Evolutionary conservation across 31 red algal genomes (phyloP).

Genomic region (Asparagopsis taxiformis): DNA sequence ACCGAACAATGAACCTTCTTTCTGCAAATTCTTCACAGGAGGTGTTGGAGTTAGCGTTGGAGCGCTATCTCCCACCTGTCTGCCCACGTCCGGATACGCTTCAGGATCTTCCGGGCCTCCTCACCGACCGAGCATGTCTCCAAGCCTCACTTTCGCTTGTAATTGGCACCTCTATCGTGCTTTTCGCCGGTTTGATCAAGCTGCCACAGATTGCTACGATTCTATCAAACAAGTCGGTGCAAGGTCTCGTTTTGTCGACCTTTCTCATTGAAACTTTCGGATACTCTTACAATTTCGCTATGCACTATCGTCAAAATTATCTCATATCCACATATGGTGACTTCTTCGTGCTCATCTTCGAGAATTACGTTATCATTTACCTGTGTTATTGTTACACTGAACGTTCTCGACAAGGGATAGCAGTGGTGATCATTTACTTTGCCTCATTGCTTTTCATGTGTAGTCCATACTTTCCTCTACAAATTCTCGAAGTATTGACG

Average conservation of each 20-base stretch:
- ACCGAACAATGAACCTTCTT: too few relatives aligned
- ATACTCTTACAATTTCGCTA: slow-evolving; percentile 91
- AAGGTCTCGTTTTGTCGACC: slow-evolving; percentile 62
- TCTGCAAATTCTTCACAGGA: too few relatives aligned
- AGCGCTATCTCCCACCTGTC: slow-evolving; percentile 33
- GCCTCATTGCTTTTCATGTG: slow-evolving; percentile 53
- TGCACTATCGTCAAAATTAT: slow-evolving; percentile 76
- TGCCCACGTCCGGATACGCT: slow-evolving; percentile 22
- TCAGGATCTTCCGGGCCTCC: slow-evolving; percentile 6
- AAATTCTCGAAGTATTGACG: slow-evolving; percentile 68
- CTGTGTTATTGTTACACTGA: slow-evolving; percentile 68
- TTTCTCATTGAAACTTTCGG: slow-evolving; percentile 91
- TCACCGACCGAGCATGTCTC: slow-evolving; percentile 38
- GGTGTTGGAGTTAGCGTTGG: too few relatives aligned
- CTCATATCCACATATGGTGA: slow-evolving; percentile 93
- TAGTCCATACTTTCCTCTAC: slow-evolving; percentile 57
- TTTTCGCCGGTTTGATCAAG: slow-evolving; percentile 81
- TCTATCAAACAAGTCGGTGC: slow-evolving; percentile 53
- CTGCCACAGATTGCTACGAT: slow-evolving; percentile 85
- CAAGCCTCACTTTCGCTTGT: slow-evolving; percentile 62
- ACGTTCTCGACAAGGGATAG: background rate
- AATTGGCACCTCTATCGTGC: slow-evolving; percentile 72
- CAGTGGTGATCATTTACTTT: slow-evolving; percentile 30
- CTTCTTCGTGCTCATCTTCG: slow-evolving; percentile 70
- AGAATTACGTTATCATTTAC: slow-evolving; percentile 80